Base-by-base conservation (phyloP, 2,329 filamentous ascomycete species). In the Cordyceps farinosa region DNA sequence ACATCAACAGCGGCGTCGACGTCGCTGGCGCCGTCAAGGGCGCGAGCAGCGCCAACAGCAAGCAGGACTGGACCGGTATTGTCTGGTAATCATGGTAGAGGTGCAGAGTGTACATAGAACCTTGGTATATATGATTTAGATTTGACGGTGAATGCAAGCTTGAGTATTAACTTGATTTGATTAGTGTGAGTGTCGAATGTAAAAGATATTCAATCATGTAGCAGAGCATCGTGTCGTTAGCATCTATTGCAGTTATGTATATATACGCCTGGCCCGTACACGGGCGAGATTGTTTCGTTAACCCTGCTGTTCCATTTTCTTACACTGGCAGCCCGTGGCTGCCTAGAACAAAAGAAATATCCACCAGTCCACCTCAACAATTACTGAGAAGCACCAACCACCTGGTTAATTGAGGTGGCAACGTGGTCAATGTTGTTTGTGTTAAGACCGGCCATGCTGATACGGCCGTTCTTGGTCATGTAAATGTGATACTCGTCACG, bases 371-470 rank as follows among this genome's bases (percentile, higher is more conserved):
- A 52, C 51, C 17, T 9, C 44, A 40, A 42, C 38, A 32, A n/a
- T 67, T 68, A 72, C 66, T 69, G 66, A 8, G 55, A 63, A 29
- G 45, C 55, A 30, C 32, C 69, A 30, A 98, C 91, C 38, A 94
- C 90, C 76, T 89, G 90, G 74, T 97, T 90, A 13, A 98, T 86
- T 1, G 94, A 92, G 76, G 90, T 88, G 54, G 93, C 95, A 71
- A 98, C 90, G 79, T 97, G 97, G 62, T 97, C 92, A 64, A 98
- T 83, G 74, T 98, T 99, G 72, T 88, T 80, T 32, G 91, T 90
- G 77, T 98, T 98, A 68, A 98, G 80, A n/a, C 95, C 95, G 5
- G 95, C 95, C 94, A 99, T 98, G 74, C 91, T 96, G 78, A 98
- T 97, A 55, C 95, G 90, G 29, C 95, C 95, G 73, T 99, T 99